These are phyloP conservation scores for Pestalotiopsis sp. DNA, from an alignment of 2,329 filamentous ascomycete species.

Conservation along the genomic window DNA sequence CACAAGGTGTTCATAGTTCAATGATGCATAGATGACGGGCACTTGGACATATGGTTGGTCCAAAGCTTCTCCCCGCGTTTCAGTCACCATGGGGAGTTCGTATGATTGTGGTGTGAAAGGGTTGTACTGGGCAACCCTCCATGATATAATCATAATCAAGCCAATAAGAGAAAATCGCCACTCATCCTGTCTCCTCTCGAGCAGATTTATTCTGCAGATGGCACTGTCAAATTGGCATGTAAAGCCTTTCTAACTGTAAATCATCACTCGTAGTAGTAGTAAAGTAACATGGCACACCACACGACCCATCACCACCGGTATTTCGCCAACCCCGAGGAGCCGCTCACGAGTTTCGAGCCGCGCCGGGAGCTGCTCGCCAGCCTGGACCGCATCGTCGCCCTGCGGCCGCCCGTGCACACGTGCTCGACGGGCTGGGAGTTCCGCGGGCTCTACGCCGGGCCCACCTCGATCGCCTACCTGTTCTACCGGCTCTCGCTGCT, in stretches of 20 bases:
- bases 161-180: too few relatives aligned
- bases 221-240: neutral
- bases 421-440: slow-evolving; percentile 32
- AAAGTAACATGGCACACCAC: neutral
- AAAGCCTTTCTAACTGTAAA: neutral
- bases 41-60: neutral
- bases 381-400: slow-evolving; percentile 21
- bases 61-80: neutral
- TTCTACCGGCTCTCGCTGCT: slow-evolving; percentile 49
- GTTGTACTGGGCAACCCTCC: neutral
- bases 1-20: neutral
- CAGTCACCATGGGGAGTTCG: neutral
- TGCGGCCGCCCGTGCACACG: slow-evolving; percentile 25
- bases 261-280: neutral
- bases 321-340: slow-evolving; percentile 18
- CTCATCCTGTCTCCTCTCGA: too few relatives aligned
- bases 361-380: slow-evolving; percentile 23
- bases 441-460: slow-evolving; percentile 54
- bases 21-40: neutral
- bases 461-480: slow-evolving; percentile 57
- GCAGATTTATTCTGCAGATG: neutral
- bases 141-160: too few relatives aligned
- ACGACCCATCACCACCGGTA: slow-evolving; percentile 15
- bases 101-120: neutral
- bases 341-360: slow-evolving; percentile 14